Conservation (phyloP, 495 filamentous ascomycete genomes). For the Tuber melanosporum region DNA sequence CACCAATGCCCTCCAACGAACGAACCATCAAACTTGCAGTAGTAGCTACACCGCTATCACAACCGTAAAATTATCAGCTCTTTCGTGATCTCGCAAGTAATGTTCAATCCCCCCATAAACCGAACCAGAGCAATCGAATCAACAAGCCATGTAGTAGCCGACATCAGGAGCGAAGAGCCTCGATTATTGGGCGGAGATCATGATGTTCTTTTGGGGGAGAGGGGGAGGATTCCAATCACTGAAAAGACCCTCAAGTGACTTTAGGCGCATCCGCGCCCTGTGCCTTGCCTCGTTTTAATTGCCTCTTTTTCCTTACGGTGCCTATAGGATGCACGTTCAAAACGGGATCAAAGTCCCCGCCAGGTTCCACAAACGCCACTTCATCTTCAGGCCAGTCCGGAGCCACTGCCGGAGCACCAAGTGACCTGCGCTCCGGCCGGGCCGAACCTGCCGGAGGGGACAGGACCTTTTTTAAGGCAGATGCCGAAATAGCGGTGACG, state of each 20-base stretch:
- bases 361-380: conserved; percentile 11
- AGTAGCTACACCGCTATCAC: neutral
- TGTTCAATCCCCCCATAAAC: neutral
- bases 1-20: neutral
- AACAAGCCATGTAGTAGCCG: neutral
- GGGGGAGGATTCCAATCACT: neutral
- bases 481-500: conserved; percentile 33
- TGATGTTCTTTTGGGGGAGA: neutral
- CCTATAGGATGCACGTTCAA: conserved; percentile 5
- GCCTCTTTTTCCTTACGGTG: conserved; percentile 16
- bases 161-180: neutral
- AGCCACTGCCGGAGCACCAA: conserved; percentile 10
- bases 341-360: conserved; percentile 16
- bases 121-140: conserved; percentile 1
- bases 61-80: neutral
- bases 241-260: neutral
- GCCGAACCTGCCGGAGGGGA: conserved; percentile 12
- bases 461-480: conserved; percentile 20
- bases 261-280: neutral
- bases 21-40: neutral
- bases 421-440: conserved; percentile 21
- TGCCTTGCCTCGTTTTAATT: conserved; percentile 17
- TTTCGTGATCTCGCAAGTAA: neutral
- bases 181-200: neutral
- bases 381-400: conserved; percentile 31